phyloP scores from a whole-genome alignment of 805 yeast genomes.

The Kregervanrija fluxuum region DNA sequence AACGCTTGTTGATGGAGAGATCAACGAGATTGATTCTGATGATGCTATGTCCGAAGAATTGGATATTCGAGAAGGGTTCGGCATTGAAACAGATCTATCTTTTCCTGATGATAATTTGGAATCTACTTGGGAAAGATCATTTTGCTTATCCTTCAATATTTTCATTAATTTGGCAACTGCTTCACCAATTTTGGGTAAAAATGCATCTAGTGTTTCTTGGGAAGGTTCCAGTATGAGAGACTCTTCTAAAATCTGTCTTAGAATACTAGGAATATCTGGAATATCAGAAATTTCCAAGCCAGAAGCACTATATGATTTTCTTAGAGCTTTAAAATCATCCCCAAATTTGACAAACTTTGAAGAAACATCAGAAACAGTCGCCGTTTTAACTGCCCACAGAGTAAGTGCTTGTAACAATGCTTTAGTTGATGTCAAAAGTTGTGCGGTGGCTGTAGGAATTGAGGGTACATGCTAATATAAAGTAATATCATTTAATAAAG shows the following conservation, averaged over 20 bases:
- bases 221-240: slow-evolving; percentile 83
- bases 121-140: slow-evolving; percentile 23
- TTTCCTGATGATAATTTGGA: slow-evolving; percentile 4
- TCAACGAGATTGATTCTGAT: neutral
- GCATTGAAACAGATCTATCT: slow-evolving; percentile 23
- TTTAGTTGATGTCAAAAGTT: slow-evolving; percentile 77
- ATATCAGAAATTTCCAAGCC: slow-evolving; percentile 79
- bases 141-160: slow-evolving; percentile 75
- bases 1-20: neutral
- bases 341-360: slow-evolving; percentile 89
- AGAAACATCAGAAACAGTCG: slow-evolving; percentile 77
- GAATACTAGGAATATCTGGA: slow-evolving; percentile 82
- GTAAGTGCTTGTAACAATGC: slow-evolving; percentile 79
- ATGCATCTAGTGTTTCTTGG: slow-evolving; percentile 71
- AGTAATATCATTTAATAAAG: neutral
- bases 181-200: slow-evolving; percentile 77
- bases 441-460: slow-evolving; percentile 54
- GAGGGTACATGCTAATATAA: slow-evolving; percentile 50
- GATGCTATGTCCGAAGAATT: neutral
- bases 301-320: slow-evolving; percentile 68
- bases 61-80: slow-evolving; percentile 5
- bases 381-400: slow-evolving; percentile 82
- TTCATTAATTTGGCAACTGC: slow-evolving; percentile 76
- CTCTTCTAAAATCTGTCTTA: slow-evolving; percentile 74
- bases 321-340: slow-evolving; percentile 83